Evolutionary conservation across 108 stramenopile genomes (phyloP).

Genomic region (Phaeodactylum tricornutum): DNA sequence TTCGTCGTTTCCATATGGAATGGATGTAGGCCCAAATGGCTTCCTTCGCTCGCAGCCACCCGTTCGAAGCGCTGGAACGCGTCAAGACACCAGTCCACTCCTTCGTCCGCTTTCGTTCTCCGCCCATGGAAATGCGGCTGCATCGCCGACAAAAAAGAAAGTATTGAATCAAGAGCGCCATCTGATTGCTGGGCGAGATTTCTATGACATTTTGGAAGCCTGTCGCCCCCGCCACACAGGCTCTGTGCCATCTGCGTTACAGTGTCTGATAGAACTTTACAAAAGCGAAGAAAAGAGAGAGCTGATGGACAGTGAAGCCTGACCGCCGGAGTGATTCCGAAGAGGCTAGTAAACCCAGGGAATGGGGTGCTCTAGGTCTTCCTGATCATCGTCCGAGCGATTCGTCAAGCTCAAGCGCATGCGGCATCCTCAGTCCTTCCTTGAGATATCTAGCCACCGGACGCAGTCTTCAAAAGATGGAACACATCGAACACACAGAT

Average conservation of each 20-base stretch:
- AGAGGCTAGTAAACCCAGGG: constrained; percentile 7
- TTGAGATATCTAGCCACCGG: too few relatives aligned
- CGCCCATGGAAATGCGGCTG: constrained; percentile 18
- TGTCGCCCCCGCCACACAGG: constrained; percentile 53
- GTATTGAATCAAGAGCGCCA: constrained; percentile 35
- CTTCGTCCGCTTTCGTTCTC: constrained; percentile 16
- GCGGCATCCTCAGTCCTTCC: too few relatives aligned
- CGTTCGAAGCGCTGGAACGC: background rate
- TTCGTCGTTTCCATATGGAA: too few relatives aligned
- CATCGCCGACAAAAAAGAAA: constrained; percentile 19
- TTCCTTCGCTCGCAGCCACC: too few relatives aligned
- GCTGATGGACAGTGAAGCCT: too few relatives aligned
- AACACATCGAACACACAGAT: too few relatives aligned
- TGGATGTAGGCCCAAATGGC: background rate
- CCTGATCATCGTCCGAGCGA: too few relatives aligned
- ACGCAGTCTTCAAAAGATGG: too few relatives aligned
- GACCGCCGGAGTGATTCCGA: too few relatives aligned
- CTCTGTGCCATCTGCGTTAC: constrained; percentile 25
- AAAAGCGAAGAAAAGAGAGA: constrained; percentile 4
- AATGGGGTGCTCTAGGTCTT: constrained; percentile 23
- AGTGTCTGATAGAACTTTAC: constrained; percentile 18
- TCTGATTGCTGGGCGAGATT: constrained; percentile 59
- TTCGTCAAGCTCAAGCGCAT: too few relatives aligned
- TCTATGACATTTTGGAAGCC: constrained; percentile 77
- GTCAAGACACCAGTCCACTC: background rate